Base-by-base conservation (phyloP, 176 grass and related monocot genomes). In the Oryza meridionalis region DNA sequence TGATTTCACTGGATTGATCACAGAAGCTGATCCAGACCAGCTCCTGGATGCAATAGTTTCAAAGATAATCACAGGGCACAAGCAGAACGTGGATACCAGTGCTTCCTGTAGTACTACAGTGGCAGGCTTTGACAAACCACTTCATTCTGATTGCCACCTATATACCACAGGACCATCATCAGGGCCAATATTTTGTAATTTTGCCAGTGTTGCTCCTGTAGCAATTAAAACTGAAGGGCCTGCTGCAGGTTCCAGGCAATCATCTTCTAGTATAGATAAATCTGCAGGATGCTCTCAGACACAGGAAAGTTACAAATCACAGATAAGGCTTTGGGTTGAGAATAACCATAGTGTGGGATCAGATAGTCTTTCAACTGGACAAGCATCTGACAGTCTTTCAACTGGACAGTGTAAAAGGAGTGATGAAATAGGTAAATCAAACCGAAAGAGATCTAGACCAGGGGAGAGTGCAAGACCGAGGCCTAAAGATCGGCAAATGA, bases 401-500 rank as follows among this genome's bases (percentile, higher is more conserved):
- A 19, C 32, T 61, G 74, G 51, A 61, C 50, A n/a, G 72, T 82
- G 77, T 81, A 93, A 88, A 69, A 90, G 47, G 59, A 50, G 80
- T 71, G 73, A 84, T 64, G 83, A 87, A 78, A 37, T 72, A 47
- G 85, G 85, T 82, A 93, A 90, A 79, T 44, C 69, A 67, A 89
- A 81, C 29, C 65, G 81, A 22, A 93, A 93, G 84, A 93, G 88
- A 82, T 9, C 81, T 37, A 89, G 91, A 50, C 72, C 77, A 16
- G 91, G 85, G 67, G 91, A 93, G 68, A 88, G 53, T 26, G 81
- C 88, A 67, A 83, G 73, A 86, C 88, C 91, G n/a, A 82, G 88
- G 72, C 91, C 88, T 11, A 93, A 93, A 90, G 91, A 93, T 67
- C 69, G 91, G 26, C 91, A 93, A 59, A 81, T 93, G 86, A 93